Evolutionary conservation across 2,329 filamentous ascomycete genomes (phyloP).

Genomic region (Talaromyces sp.): DNA sequence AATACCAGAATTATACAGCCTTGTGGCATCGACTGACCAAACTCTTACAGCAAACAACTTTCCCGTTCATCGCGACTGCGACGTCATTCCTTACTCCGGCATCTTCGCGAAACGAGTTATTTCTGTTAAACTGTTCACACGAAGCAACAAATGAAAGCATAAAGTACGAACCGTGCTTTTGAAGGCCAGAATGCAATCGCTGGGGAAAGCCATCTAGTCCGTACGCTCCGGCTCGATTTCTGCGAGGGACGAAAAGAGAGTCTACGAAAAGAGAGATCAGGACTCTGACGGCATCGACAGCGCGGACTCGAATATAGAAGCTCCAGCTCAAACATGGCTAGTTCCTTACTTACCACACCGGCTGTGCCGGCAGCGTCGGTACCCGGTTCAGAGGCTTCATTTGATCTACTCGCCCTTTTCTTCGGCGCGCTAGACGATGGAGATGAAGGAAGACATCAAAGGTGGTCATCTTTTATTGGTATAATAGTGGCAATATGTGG

Average conservation of each 20-base stretch:
- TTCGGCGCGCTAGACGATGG: conserved; percentile 17
- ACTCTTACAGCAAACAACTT: background rate
- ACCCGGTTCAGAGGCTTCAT: conserved; percentile 14
- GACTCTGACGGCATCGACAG: background rate
- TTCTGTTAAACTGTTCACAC: background rate
- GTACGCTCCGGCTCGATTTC: background rate
- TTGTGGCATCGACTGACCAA: background rate
- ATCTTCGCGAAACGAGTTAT: background rate
- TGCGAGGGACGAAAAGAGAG: background rate
- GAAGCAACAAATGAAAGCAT: background rate
- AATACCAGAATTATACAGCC: no score
- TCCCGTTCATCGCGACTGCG: background rate
- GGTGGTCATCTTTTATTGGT: conserved; percentile 90
- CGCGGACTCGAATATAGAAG: background rate
- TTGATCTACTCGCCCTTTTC: conserved; percentile 19
- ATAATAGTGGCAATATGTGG: conserved; percentile 89
- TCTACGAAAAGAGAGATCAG: background rate
- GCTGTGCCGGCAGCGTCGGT: background rate
- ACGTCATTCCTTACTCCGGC: conserved; percentile 1
- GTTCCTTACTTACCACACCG: background rate
- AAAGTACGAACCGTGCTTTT: background rate
- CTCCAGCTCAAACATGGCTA: background rate
- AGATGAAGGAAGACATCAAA: conserved; percentile 19
- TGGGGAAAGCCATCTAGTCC: background rate
- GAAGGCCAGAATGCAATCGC: conserved; percentile 8